Evolutionary conservation across 2,329 filamentous ascomycete species (phyloP), one percentile per base, ranked within the genome.

Genomic region (Fusarium ambrosium): DNA sequence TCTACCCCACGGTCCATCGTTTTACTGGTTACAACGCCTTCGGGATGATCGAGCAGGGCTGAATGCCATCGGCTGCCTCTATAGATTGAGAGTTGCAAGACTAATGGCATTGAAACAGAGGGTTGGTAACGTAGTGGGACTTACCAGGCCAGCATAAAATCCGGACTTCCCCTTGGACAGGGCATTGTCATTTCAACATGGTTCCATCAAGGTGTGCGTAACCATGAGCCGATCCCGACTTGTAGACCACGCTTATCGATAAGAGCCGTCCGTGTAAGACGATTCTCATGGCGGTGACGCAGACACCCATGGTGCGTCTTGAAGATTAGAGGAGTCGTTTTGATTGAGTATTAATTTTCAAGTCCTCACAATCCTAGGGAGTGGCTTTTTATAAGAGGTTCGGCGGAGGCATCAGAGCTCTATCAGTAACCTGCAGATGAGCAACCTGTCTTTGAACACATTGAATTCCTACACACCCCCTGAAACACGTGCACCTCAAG

Each of bases 41-140:
- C 37, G 29, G 59, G 60, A 55, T 32, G 62, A 64, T 64, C 62
- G 37, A 29, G 36, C 62, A 64, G 62, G 62, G 62, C 62, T 64
- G 62, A 58, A 64, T 9, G 24, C 27, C n/a, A 55, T 55, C 27
- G 55, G 10, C 56, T 24, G 29, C 36, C 34, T 36, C 34, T 22
- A n/a, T 60, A 39, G 36, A 20, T 24, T 27, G 13, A 22, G 22
- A 29, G 48, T 55, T 53, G 56, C 14, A 41, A 27, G 24, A 27
- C 24, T 10, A 60, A 20, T 22, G 41, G 10, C 7, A n/a, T 48
- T 13, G 32, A 43, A 10, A 39, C 10, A 16, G 18, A 29, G 53
- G 29, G 32, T 9, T 36, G 7, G 14, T n/a, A 22, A 22, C 16
- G 6, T 24, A 32, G 9, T 32, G 20, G 14, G 32, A 18, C 18